Conservation (phyloP, 2,329 filamentous ascomycete genomes). For the Allantophomopsis cytisporea region DNA sequence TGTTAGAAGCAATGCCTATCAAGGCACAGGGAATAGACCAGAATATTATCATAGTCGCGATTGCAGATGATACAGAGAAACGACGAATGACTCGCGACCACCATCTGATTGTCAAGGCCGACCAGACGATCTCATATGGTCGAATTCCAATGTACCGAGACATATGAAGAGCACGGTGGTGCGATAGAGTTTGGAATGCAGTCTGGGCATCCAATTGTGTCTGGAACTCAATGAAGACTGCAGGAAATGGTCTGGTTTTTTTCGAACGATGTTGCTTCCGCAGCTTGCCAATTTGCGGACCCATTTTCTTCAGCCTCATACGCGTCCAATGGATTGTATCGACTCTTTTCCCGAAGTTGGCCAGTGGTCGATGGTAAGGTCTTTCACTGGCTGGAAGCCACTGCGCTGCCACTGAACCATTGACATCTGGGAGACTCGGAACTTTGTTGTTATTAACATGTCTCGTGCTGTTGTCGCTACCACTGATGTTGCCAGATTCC, state of each 20-base stretch:
- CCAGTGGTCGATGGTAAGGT: constrained; percentile 19
- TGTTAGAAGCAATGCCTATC: constrained; percentile 50
- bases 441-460: too few species aligned
- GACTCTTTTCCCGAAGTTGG: constrained; percentile 20
- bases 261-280: constrained; percentile 24
- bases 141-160: constrained; percentile 42
- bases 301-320: constrained; percentile 16
- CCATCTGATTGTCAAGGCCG: constrained; percentile 50
- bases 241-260: constrained; percentile 37
- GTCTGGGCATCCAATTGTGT: constrained; percentile 46
- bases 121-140: constrained; percentile 51
- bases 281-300: constrained; percentile 16
- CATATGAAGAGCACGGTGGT: constrained; percentile 50
- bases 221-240: constrained; percentile 54
- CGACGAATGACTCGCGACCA: constrained; percentile 44
- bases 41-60: constrained; percentile 46
- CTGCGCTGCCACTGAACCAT: constrained; percentile 20
- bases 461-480: neutral
- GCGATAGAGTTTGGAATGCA: constrained; percentile 50
- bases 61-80: constrained; percentile 33
- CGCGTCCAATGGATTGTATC: constrained; percentile 23
- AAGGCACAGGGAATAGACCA: constrained; percentile 56
- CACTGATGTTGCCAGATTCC: too few species aligned
- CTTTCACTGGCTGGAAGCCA: constrained; percentile 18
- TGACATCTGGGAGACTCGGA: constrained; percentile 12